phyloP scores from a whole-genome alignment of 805 yeast species.

The Grigorovia humatica region DNA sequence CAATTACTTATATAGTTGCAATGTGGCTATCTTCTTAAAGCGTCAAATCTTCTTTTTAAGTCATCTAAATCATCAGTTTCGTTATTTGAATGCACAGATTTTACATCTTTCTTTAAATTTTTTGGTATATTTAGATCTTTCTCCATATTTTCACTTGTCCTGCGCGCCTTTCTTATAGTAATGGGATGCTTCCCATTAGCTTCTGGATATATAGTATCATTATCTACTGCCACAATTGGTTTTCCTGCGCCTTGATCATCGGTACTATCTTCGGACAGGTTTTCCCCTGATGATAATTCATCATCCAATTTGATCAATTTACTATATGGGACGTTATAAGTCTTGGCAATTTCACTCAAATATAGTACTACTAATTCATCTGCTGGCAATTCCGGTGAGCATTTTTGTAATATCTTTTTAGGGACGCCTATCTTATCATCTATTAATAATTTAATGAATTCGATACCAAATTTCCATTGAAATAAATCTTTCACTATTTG shows the following conservation, averaged over 20 bases:
- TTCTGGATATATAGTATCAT: conserved; percentile 26
- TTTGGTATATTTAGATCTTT: conserved; percentile 33
- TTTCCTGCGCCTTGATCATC: conserved; percentile 20
- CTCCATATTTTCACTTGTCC: conserved; percentile 34
- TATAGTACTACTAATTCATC: conserved; percentile 57
- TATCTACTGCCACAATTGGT: conserved; percentile 31
- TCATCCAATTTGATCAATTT: conserved; percentile 31
- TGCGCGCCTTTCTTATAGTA: conserved; percentile 33
- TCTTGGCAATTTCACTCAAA: conserved; percentile 67
- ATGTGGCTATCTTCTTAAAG: conserved; percentile 40
- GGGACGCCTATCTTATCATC: conserved; percentile 41
- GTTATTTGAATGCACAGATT: conserved; percentile 11
- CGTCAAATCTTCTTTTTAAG: conserved; percentile 64
- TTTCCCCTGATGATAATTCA: conserved; percentile 12
- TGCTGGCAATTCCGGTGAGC: conserved; percentile 58
- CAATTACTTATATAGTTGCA: background rate
- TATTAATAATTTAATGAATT: conserved; percentile 38
- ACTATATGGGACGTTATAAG: conserved; percentile 68
- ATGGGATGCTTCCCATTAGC: conserved; percentile 31
- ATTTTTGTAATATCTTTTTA: conserved; percentile 51
- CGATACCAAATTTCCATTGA: conserved; percentile 53
- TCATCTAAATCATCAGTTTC: conserved; percentile 11
- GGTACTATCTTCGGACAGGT: conserved; percentile 23
- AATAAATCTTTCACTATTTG: conserved; percentile 50
- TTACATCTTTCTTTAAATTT: conserved; percentile 31